Base-by-base conservation (phyloP, 306 rosid genomes). In the Quercus engelmannii region DNA sequence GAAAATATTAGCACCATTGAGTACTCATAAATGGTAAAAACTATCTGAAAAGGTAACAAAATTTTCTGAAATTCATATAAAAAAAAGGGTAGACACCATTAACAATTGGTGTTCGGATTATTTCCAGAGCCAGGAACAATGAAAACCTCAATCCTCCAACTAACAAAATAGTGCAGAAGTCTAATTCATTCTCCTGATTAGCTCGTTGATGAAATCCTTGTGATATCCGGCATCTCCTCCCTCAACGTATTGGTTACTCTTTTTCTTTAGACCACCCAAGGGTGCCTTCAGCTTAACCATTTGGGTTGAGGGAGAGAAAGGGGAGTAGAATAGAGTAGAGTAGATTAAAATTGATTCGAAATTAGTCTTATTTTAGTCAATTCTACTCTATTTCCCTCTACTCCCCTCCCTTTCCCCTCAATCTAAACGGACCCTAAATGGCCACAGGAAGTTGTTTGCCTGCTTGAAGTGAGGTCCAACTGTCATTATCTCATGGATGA, bases 111-210 rank as follows among this genome's bases (percentile, higher is more conserved):
- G 70, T 79, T 64, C 78, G 28, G 56, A 69, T 17, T 49, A 72
- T 63, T 75, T 79, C 82, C 74, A 80, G 77, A n/a, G 26, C 68
- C 76, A 68, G 20, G 20, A 20, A 79, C 57, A 67, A 74, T 14
- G 15, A 76, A 15, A 76, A 12, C 71, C 62, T 23, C 31, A 80
- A 56, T 21, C 49, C 56, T 59, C 73, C 69, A 67, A 73, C 41
- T 26, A 54, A 71, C 19, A 31, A 71, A 74, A 59, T 55, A 30
- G 23, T 0, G 13, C 31, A 17, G 12, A 10, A 14, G 58, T 71
- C 85, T 86, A 94, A 72, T 92, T 89, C 93, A 92, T 94, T 78
- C 98, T 88, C 79, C 96, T 85, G 81, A 92, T 94, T 28, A 94
- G 94, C 91, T 94, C 98, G 43, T 88, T 94, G 83, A 92, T 92